phyloP scores from a whole-genome alignment of 1,284 basidiomycete species.

The Phaffia rhodozyma region DNA sequence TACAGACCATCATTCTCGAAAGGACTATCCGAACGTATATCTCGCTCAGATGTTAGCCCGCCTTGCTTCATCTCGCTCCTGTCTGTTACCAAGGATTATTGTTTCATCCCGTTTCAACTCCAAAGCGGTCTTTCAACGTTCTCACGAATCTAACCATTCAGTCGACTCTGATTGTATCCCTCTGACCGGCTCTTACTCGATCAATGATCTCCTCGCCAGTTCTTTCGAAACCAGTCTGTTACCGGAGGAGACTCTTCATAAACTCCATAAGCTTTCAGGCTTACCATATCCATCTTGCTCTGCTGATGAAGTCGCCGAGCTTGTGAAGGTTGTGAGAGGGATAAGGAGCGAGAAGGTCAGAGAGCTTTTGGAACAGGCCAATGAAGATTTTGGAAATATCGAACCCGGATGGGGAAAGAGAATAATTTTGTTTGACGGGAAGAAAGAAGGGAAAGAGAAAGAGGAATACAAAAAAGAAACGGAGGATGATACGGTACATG shows the following conservation, averaged over 20 bases:
- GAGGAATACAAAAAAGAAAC: background rate
- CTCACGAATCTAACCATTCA: too few relatives aligned
- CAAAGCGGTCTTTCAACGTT: too few relatives aligned
- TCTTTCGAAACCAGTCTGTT: background rate
- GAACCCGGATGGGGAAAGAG: background rate
- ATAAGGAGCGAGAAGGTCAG: background rate
- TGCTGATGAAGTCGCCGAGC: background rate
- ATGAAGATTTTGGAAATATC: background rate
- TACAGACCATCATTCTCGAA: too few relatives aligned
- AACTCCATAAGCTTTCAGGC: constrained; percentile 6
- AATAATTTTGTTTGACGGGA: constrained; percentile 3
- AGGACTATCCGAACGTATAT: too few relatives aligned
- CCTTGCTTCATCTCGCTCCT: too few relatives aligned
- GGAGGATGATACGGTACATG: background rate
- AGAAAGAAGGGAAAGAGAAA: background rate
- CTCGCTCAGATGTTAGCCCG: too few relatives aligned
- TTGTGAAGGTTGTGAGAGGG: constrained; percentile 6
- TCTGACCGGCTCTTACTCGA: constrained; percentile 6
- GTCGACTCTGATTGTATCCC: constrained; percentile 1
- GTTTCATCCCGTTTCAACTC: too few relatives aligned
- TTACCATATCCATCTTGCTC: constrained; percentile 8
- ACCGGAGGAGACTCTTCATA: background rate
- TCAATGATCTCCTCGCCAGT: background rate
- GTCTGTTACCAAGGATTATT: too few relatives aligned
- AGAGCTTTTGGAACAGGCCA: background rate